A percentile compares a stretch with the other conserved stretches of the same genome.
Conservation (phyloP, 371 early-diverging fungal species). For the Neoconidiobolus thromboides region DNA sequence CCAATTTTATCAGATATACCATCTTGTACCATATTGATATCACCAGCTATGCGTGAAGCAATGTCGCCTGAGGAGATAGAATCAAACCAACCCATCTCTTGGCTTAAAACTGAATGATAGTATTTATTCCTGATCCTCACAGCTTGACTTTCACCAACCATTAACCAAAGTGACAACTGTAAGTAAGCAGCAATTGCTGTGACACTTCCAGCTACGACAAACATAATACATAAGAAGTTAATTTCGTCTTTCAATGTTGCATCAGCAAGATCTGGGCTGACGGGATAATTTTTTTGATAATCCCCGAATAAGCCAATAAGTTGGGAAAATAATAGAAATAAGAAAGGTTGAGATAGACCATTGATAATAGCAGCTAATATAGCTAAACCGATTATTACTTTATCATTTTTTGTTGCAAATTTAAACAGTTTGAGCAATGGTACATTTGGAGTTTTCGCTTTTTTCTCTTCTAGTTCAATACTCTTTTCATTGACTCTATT, state of each 20-base stretch:
- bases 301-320: conserved; percentile 6
- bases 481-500: too few species aligned
- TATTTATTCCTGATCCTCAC: conserved; percentile 22
- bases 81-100: conserved; percentile 57
- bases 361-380: background rate
- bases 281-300: conserved; percentile 20
- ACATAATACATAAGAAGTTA: conserved; percentile 12
- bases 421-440: too few species aligned
- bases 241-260: conserved; percentile 55
- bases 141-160: conserved; percentile 25
- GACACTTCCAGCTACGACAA: conserved; percentile 31
- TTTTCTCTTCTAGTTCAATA: too few species aligned
- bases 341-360: background rate
- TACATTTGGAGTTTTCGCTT: too few species aligned
- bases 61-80: conserved; percentile 27
- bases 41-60: conserved; percentile 35
- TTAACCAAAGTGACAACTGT: conserved; percentile 20
- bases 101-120: conserved; percentile 35
- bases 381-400: background rate
- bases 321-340: background rate
- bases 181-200: conserved; percentile 20
- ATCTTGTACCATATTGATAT: conserved; percentile 28
- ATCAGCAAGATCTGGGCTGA: conserved; percentile 37
- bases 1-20: conserved; percentile 47
- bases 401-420: too few species aligned